Conservation (phyloP, 2,329 filamentous ascomycete genomes). For the Diaporthe sp. region DNA sequence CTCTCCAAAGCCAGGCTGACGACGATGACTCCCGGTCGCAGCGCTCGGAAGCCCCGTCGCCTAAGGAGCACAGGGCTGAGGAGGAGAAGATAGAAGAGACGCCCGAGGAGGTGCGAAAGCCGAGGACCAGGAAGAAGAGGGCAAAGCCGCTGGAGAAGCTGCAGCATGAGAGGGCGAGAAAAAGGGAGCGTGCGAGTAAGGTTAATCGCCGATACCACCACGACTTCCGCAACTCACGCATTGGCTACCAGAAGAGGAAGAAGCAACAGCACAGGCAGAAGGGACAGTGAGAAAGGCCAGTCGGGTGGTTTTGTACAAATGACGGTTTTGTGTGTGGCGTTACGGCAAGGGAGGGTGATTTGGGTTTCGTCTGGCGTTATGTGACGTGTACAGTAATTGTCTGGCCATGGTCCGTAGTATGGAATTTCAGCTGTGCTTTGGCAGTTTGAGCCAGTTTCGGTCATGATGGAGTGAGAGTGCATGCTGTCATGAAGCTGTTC, state of each 20-base stretch:
- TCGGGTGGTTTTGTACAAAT: not conserved
- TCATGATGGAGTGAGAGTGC: not conserved
- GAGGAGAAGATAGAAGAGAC: not conserved
- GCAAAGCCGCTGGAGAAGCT: not conserved
- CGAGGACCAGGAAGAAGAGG: not conserved
- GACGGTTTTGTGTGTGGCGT: not conserved
- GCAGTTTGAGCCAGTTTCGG: not conserved
- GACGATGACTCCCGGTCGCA: not conserved
- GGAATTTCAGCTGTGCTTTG: not conserved
- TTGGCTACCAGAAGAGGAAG: not conserved
- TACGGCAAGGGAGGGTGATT: not conserved
- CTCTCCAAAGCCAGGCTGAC: too few relatives aligned
- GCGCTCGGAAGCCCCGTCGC: constrained; percentile 20
- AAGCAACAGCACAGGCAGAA: not conserved
- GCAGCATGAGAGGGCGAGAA: not conserved
- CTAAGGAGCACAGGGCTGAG: not conserved
- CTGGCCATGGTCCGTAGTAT: not conserved
- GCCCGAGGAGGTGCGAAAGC: not conserved
- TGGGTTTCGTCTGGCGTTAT: not conserved
- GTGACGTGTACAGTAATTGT: not conserved
- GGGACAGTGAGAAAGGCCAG: not conserved
- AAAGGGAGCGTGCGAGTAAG: not conserved
- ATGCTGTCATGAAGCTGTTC: not conserved
- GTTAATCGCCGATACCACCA: not conserved
- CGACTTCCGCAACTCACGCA: not conserved